Evolutionary conservation across 2,329 filamentous ascomycete species (phyloP), one percentile per base, ranked within the genome.

Genomic region (Talaromyces albobiverticillius): DNA sequence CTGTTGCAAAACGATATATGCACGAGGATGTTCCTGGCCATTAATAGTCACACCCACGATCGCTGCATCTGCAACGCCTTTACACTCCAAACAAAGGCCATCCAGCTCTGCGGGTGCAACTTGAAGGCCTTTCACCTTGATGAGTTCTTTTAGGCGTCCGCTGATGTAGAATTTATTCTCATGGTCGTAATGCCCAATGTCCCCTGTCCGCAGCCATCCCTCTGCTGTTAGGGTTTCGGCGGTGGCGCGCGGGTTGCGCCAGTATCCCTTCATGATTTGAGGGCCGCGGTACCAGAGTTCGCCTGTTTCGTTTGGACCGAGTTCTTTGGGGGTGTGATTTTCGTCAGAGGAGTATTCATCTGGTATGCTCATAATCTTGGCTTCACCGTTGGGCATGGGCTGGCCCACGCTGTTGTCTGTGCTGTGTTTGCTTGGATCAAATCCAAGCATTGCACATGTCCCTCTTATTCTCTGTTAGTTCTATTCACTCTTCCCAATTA

Each of bases 241-340:
- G 1, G 89, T 92, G 2, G 87, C 88, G 41, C 82, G 76, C 0
- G 82, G 79, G 57, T 87, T 89, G 41, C 79, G 76, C 86, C 88
- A 93, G 70, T 95, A 95, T 5, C 87, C 85, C 56, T 82, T 83
- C 81, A 90, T 86, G 42, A 93, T 73, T 31, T 83, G 89, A 2
- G 88, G 89, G 0, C 82, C 87, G 1, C 82, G 78, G 5, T 93
- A 76, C 83, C 86, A 90, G 18, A 94, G 74, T 71, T 93, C 88
- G 26, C 89, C 89, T 3, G 79, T 75, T 63, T 83, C 73, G 13
- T 55, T 55, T 18, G 47, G 23, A 29, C 53, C 53, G 25, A 55
- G 38, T 36, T 55, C 53, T 26, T 51, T 55, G 31, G 18, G 29
- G 40, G 18, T 5, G 29, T 29, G 25, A 38, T 26, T 2, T 34